These are phyloP conservation scores for Neocatenulostroma microsporum DNA, from an alignment of 2,329 filamentous ascomycete species.

Conservation along the genomic window DNA sequence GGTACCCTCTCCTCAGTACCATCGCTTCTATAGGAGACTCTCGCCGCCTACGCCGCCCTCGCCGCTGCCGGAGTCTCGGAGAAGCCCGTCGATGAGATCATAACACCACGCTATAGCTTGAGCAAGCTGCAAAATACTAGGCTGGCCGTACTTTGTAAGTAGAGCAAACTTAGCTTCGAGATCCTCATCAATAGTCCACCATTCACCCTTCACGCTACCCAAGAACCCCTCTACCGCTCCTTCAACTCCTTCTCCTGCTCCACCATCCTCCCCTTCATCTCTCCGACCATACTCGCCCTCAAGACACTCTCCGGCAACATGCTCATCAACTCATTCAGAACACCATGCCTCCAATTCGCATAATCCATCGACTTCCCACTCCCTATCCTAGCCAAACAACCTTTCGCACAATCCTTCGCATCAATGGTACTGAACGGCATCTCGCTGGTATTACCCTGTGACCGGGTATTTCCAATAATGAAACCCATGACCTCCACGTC, in stretches of 20 bases:
- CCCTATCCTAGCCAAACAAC: slow-evolving; percentile 11
- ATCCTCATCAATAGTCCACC: too few species aligned
- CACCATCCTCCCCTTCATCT: slow-evolving; percentile 5
- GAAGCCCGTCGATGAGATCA: too few species aligned
- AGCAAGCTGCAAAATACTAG: too few species aligned
- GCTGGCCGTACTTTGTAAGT: too few species aligned
- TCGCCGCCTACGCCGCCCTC: too few species aligned
- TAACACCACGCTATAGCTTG: too few species aligned
- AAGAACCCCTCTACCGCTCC: too few species aligned
- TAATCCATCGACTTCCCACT: slow-evolving; percentile 10
- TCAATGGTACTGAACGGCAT: slow-evolving; percentile 11
- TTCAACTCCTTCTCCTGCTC: slow-evolving; percentile 3
- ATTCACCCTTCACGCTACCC: too few species aligned
- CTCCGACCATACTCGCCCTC: neutral
- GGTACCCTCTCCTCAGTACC: too few species aligned
- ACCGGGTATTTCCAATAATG: slow-evolving; percentile 14
- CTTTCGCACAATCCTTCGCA: slow-evolving; percentile 10
- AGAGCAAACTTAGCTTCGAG: too few species aligned
- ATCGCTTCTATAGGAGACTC: too few species aligned
- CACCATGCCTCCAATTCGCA: slow-evolving; percentile 11
- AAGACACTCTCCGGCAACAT: slow-evolving; percentile 1
- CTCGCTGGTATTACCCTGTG: slow-evolving; percentile 6
- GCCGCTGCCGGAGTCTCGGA: too few species aligned
- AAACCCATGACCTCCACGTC: slow-evolving; percentile 28
- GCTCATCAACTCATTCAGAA: slow-evolving; percentile 1